Evolutionary conservation across 176 grass and related monocot species (phyloP).

Genomic region (Hordeum marinum): DNA sequence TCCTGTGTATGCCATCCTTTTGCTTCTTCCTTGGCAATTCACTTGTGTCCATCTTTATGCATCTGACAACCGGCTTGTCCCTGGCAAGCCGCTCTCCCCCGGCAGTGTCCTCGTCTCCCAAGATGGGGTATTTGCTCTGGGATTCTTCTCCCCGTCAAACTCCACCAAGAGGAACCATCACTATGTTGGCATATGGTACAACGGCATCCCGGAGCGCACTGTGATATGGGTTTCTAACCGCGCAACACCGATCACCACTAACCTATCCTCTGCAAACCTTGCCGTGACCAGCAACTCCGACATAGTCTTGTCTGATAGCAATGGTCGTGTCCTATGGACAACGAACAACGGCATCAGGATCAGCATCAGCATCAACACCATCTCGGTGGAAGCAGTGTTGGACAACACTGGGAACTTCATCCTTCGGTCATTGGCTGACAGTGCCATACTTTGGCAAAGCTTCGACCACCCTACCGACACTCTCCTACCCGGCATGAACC

Average conservation of each 20-base stretch:
- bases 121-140: constrained; percentile 36
- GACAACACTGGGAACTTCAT: constrained; percentile 38
- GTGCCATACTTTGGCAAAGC: constrained; percentile 45
- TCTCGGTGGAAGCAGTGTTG: constrained; percentile 9
- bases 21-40: constrained; percentile 27
- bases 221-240: constrained; percentile 55
- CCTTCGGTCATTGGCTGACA: background rate
- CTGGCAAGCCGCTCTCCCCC: constrained; percentile 2
- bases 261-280: constrained; percentile 19
- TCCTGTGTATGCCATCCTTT: background rate
- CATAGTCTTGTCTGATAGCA: constrained; percentile 12
- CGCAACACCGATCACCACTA: constrained; percentile 12
- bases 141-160: constrained; percentile 49
- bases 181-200: constrained; percentile 54
- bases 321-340: constrained; percentile 27
- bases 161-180: background rate
- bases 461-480: constrained; percentile 46
- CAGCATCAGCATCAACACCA: background rate
- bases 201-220: constrained; percentile 12
- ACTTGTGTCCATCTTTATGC: constrained; percentile 13
- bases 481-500: constrained; percentile 45
- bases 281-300: background rate
- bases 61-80: constrained; percentile 16
- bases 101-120: constrained; percentile 31
- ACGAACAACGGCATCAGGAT: constrained; percentile 5